Evolutionary conservation across 257 asterid species (phyloP), one percentile per base, ranked within the genome.

Genomic region (Solanum dulcamara): DNA sequence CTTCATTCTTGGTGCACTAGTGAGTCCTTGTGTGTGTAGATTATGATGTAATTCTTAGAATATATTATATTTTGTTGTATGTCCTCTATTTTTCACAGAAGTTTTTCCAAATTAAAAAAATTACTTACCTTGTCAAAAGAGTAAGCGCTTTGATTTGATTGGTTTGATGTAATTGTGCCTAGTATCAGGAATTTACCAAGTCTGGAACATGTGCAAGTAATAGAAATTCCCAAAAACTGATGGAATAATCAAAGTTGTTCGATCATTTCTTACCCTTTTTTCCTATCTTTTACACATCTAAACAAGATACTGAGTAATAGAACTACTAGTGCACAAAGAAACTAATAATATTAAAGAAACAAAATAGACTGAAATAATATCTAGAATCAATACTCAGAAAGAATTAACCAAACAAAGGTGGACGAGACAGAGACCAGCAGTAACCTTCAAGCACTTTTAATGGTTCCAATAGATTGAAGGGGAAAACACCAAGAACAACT

Each of bases 401-500:
- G 32, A 53, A 38, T 40, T 44, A 79, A 81, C 67, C 53, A 68
- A 81, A 80, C 48, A 82, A 71, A 85, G 83, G 59, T 12, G 20
- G 72, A 64, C 20, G 55, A 85, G 83, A 68, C 75, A 84, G 55
- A 88, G 40, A 79, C 83, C 83, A 42, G 5, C 83, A 79, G 40
- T 48, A 79, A 26, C 62, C 42, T 79, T 17, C 57, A 79, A 48
- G 83, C 64, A 79, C 64, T 79, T 79, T 28, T 50, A 48, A 79
- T 79, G 64, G 18, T 48, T 79, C 64, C 42, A 28, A 12, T 48
- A 46, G 42, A 77, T 46, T 26, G n/a, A 48, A 32, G 20, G 33
- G 50, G 35, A 38, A 53, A 55, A 72, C 75, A 87, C 38, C 77
- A 80, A 85, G 75, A 86, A 84, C 88, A 91, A 86, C 82, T 86